phyloP scores from a whole-genome alignment of 192 early-diverging fungal species.

The Lobulomyces angularis region DNA sequence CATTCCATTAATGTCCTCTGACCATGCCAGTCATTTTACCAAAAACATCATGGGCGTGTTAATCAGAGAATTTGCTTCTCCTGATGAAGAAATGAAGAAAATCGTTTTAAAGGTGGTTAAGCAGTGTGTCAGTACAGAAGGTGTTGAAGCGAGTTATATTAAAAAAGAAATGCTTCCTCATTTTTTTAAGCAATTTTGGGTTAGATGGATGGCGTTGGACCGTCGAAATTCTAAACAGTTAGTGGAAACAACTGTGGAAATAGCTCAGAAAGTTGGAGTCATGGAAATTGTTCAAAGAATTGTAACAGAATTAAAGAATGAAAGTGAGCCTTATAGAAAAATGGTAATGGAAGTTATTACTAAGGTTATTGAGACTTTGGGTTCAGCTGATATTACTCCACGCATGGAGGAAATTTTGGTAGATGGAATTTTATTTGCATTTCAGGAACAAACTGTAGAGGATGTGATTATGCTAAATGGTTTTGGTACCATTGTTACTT shows the following conservation, averaged over 20 bases:
- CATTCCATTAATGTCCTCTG: slow-evolving; percentile 93
- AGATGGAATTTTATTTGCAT: slow-evolving; percentile 93
- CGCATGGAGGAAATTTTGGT: slow-evolving; percentile 89
- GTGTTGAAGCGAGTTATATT: slow-evolving; percentile 75
- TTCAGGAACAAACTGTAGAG: slow-evolving; percentile 96
- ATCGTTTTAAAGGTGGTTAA: slow-evolving; percentile 95
- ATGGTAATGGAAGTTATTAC: slow-evolving; percentile 98
- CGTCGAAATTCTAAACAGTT: slow-evolving; percentile 84
- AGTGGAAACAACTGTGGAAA: slow-evolving; percentile 90
- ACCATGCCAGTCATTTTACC: slow-evolving; percentile 88
- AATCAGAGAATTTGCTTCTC: slow-evolving; percentile 90
- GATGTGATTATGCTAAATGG: slow-evolving; percentile 87
- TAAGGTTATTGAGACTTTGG: slow-evolving; percentile 59
- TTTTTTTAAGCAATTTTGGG: slow-evolving; percentile 96
- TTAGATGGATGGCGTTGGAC: slow-evolving; percentile 91
- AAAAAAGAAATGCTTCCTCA: slow-evolving; percentile 84
- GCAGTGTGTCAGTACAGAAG: slow-evolving; percentile 90
- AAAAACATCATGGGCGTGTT: slow-evolving; percentile 86
- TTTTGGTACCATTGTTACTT: slow-evolving; percentile 88
- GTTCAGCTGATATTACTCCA: slow-evolving; percentile 82
- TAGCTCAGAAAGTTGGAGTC: slow-evolving; percentile 87
- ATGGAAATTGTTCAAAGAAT: slow-evolving; percentile 77
- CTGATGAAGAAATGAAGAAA: slow-evolving; percentile 98
- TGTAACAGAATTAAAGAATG: slow-evolving; percentile 90
- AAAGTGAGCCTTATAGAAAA: slow-evolving; percentile 79